Evolutionary conservation across 2,329 filamentous ascomycete genomes (phyloP).

Genomic region (Paecilomyces variotii): DNA sequence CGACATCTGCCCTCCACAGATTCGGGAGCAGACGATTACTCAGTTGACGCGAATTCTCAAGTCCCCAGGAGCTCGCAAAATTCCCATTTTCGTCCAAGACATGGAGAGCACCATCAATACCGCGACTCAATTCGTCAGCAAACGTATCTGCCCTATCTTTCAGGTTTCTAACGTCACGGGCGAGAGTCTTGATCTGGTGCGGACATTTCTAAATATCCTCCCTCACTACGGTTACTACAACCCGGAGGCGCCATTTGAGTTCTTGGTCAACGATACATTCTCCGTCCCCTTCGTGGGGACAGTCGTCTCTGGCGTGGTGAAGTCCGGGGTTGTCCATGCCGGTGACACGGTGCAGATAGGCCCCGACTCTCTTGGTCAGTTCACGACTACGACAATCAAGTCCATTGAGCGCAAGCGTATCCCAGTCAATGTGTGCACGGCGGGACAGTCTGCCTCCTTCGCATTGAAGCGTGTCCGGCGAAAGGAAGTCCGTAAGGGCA

Average conservation of each 20-base stretch:
- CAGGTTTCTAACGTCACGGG: constrained; percentile 98
- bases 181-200: constrained; percentile 79
- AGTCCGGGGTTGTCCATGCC: constrained; percentile 75
- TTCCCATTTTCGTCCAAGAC: constrained; percentile 90
- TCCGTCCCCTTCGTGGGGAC: constrained; percentile 96
- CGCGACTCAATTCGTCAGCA: constrained; percentile 88
- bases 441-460: constrained; percentile 88
- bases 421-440: constrained; percentile 74
- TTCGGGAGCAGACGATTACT: constrained; percentile 83
- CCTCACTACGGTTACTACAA: constrained; percentile 94
- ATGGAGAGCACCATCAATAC: constrained; percentile 90
- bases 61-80: constrained; percentile 86
- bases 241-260: constrained; percentile 79
- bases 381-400: constrained; percentile 75
- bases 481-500: constrained; percentile 93
- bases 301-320: constrained; percentile 89
- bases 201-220: constrained; percentile 88
- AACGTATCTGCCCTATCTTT: constrained; percentile 93
- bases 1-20: constrained; percentile 93
- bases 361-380: constrained; percentile 83
- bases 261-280: constrained; percentile 95
- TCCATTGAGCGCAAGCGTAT: constrained; percentile 95
- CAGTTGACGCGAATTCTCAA: constrained; percentile 91
- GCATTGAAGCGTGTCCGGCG: constrained; percentile 78
- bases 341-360: constrained; percentile 87